phyloP scores from a whole-genome alignment of 768 basidiomycete genomes.

The Rhodotorula toruloides region DNA sequence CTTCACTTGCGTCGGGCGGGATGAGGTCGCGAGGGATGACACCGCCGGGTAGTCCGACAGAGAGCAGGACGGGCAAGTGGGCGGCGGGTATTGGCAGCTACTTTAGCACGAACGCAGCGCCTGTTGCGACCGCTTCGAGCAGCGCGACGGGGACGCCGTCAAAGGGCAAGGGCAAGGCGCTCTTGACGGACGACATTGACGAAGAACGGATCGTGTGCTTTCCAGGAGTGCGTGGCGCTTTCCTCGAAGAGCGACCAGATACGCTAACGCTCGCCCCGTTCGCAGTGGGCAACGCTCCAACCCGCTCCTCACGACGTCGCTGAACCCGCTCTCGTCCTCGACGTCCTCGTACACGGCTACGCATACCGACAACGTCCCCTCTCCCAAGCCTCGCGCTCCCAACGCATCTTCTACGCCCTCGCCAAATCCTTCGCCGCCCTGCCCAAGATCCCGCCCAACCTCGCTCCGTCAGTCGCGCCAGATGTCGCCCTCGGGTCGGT shows the following conservation, averaged over 20 bases:
- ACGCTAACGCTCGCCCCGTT: no score
- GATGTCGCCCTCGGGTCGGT: background rate
- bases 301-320: conserved; percentile 14
- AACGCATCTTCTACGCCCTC: conserved; percentile 39
- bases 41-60: background rate
- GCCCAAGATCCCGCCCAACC: conserved; percentile 24
- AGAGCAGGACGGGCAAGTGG: background rate
- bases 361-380: conserved; percentile 33
- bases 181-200: background rate
- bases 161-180: background rate
- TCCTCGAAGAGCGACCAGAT: no score
- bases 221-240: conserved; percentile 22
- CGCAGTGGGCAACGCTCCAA: conserved; percentile 29
- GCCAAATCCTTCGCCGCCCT: conserved; percentile 40
- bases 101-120: background rate
- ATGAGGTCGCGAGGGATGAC: background rate
- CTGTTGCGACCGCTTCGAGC: background rate
- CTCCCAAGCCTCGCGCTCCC: conserved; percentile 38
- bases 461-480: background rate
- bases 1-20: no score
- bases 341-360: conserved; percentile 25
- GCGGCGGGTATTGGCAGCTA: background rate
- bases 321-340: conserved; percentile 32
- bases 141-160: background rate
- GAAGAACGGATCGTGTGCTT: conserved; percentile 34